Percentiles rank a stretch among this genome's conserved stretches.
These are phyloP conservation scores for Mycena latifolia DNA, from an alignment of 768 basidiomycete species.

Conservation along the genomic window DNA sequence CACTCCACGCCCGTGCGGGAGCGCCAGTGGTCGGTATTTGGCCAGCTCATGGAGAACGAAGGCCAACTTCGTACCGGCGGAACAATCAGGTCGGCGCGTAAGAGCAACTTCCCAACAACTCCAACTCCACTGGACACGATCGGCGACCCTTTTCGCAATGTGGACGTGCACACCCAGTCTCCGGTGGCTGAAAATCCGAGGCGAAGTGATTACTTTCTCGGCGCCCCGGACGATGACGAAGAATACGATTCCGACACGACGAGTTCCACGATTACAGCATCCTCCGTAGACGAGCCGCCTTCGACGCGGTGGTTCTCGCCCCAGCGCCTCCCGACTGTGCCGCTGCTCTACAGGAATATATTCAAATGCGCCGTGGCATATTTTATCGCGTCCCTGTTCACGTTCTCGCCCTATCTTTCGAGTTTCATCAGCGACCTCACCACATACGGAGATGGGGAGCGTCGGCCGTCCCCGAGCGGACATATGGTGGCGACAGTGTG, in stretches of 20 bases:
- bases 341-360: slow-evolving; percentile 75
- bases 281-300: slow-evolving; percentile 19
- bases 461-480: slow-evolving; percentile 78
- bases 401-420: slow-evolving; percentile 84
- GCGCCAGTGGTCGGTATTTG: slow-evolving; percentile 76
- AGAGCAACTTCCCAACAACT: slow-evolving; percentile 26
- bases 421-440: slow-evolving; percentile 73
- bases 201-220: slow-evolving; percentile 6
- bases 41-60: slow-evolving; percentile 79
- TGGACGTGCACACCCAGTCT: slow-evolving; percentile 27
- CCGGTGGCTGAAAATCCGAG: slow-evolving; percentile 29
- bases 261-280: slow-evolving; percentile 33
- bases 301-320: slow-evolving; percentile 34
- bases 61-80: slow-evolving; percentile 51
- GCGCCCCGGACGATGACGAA: slow-evolving; percentile 29
- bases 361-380: slow-evolving; percentile 95
- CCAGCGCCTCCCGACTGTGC: slow-evolving; percentile 50
- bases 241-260: slow-evolving; percentile 39
- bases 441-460: slow-evolving; percentile 61
- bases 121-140: slow-evolving; percentile 6
- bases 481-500: slow-evolving; percentile 96
- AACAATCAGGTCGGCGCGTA: slow-evolving; percentile 22
- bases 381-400: slow-evolving; percentile 91
- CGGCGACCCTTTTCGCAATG: slow-evolving; percentile 30
- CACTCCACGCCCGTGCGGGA: slow-evolving; percentile 33